Conservation (phyloP, 2,329 filamentous ascomycete species). For the Onygena corvina region DNA sequence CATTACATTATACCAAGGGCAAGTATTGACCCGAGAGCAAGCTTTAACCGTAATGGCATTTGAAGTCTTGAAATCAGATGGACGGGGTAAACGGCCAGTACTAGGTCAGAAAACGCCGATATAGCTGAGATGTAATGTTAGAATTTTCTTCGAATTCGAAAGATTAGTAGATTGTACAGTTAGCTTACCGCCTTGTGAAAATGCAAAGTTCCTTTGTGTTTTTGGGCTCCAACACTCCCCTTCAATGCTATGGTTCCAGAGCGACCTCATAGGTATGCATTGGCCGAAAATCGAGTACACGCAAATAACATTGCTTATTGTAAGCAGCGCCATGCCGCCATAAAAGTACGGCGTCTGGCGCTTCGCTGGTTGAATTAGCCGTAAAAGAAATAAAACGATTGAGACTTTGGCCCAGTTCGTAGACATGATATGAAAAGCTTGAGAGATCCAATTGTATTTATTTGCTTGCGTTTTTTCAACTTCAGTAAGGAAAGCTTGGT, state of each 20-base stretch:
- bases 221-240: conserved; percentile 12
- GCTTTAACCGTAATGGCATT: conserved; percentile 10
- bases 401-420: conserved; percentile 15
- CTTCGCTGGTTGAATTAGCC: conserved; percentile 11
- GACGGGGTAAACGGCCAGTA: conserved; percentile 13
- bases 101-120: conserved; percentile 12
- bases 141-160: background rate
- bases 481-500: conserved; percentile 9
- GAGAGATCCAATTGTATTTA: conserved; percentile 13
- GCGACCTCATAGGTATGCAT: conserved; percentile 9
- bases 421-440: conserved; percentile 12
- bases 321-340: conserved; percentile 12
- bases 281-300: conserved; percentile 11
- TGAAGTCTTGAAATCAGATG: conserved; percentile 11
- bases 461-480: conserved; percentile 11
- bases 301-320: conserved; percentile 9
- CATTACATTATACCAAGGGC: conserved; percentile 12
- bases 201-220: conserved; percentile 11
- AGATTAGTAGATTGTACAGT: background rate
- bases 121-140: conserved; percentile 9
- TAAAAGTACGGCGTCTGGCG: conserved; percentile 8
- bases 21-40: conserved; percentile 9
- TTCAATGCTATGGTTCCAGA: conserved; percentile 9
- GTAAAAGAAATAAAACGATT: conserved; percentile 12
- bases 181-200: conserved; percentile 12